Evolutionary conservation across 2,329 filamentous ascomycete species (phyloP), one percentile per base, ranked within the genome.

Genomic region (Diaporthe ilicicola): DNA sequence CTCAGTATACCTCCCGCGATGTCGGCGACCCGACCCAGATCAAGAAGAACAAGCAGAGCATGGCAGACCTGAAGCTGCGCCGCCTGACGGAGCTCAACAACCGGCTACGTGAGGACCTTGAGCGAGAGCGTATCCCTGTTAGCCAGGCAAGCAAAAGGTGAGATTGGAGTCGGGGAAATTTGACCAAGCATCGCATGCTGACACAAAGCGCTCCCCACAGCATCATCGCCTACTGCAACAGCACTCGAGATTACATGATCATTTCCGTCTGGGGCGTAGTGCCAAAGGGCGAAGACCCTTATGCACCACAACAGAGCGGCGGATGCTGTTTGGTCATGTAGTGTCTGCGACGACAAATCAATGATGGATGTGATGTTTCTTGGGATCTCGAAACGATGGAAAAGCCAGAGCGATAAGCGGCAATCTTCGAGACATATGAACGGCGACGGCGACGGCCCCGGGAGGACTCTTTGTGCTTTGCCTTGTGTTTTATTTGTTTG

Each of bases 201-300:
- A 73, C 62, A 22, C 51, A 15, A 9, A 29, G 27, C 55, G 9
- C 29, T 32, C 44, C 75, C 37, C 71, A 75, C 79, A 99, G 96
- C 83, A 93, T 98, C 82, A 98, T 98, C 82, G 93, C 94, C 77
- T 98, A 98, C 86, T 98, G 95, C 84, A 97, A 97, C 84, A 95
- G 94, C 83, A 98, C 96, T 77, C 93, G 95, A 83, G 96, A 99
- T 82, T 98, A 97, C 86, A 98, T 99, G 96, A 95, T 98, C 67
- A 95, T 95, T 65, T 97, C 94, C 67, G 93, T 97, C 82, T 99
- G 96, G 96, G 95, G 95, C 76, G 90, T 92, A 73, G 94, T 98
- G 75, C 94, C 97, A 80, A 95, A 94, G 87, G 92, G 93, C 82
- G 96, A 98, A 81, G 96, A 99, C 81, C 96, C 96, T n/a, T 99